Evolutionary conservation across 1,284 basidiomycete genomes (phyloP).

Genomic region (Ceratobasidium sp.): DNA sequence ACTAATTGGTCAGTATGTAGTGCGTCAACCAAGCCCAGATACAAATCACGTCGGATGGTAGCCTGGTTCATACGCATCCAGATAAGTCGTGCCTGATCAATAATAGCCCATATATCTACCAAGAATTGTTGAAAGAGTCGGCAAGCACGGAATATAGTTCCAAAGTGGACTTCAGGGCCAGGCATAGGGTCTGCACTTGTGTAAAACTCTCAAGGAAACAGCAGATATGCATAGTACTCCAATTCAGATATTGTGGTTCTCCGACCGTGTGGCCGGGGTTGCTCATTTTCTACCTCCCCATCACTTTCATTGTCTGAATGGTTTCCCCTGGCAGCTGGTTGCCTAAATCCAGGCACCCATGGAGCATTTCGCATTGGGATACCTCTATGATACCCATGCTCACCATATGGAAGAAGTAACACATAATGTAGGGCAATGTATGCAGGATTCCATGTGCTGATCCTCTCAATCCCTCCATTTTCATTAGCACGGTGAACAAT

Average conservation of each 20-base stretch:
- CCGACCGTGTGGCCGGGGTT: neutral
- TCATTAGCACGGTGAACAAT: constrained; percentile 45
- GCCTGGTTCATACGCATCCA: constrained; percentile 51
- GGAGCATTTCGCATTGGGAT: constrained; percentile 40
- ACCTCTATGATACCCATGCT: constrained; percentile 53
- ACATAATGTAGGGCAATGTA: constrained; percentile 55
- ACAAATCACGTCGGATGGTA: constrained; percentile 51
- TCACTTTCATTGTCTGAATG: neutral
- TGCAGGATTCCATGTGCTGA: constrained; percentile 51
- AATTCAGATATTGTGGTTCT: constrained; percentile 4
- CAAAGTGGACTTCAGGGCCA: constrained; percentile 42
- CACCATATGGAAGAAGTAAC: constrained; percentile 53
- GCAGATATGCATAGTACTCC: constrained; percentile 47
- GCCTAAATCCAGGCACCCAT: neutral
- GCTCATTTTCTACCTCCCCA: constrained; percentile 20
- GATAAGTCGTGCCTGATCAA: constrained; percentile 47
- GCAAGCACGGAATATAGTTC: constrained; percentile 51
- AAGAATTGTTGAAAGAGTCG: constrained; percentile 55
- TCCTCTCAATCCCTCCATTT: constrained; percentile 46
- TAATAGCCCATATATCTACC: constrained; percentile 49
- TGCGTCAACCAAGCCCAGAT: constrained; percentile 53
- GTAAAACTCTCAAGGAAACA: constrained; percentile 46
- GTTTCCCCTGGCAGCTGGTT: neutral
- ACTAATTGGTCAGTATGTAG: constrained; percentile 44
- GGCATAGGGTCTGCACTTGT: neutral